Conservation (phyloP, 1,284 basidiomycete species). For the Trichosporon sp. region DNA sequence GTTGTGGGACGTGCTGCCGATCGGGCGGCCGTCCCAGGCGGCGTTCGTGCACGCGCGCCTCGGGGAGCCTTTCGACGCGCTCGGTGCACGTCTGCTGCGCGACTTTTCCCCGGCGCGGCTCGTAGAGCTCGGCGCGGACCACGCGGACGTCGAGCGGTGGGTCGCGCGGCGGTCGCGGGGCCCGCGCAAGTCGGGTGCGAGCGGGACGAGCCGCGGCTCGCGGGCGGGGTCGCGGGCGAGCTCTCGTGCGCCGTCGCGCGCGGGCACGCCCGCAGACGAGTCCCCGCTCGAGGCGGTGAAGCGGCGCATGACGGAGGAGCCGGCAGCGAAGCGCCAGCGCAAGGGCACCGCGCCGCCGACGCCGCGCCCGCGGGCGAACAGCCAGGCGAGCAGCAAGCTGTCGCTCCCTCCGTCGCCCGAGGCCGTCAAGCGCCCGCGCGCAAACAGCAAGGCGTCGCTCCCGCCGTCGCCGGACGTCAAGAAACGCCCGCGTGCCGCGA, state of each 20-base stretch:
- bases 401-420: background rate
- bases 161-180: background rate
- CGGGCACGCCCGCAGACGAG: background rate
- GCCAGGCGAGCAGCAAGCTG: background rate
- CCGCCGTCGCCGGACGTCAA: background rate
- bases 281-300: background rate
- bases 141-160: constrained; percentile 1
- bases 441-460: background rate
- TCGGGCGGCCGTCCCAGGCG: background rate
- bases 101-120: background rate
- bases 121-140: constrained; percentile 4
- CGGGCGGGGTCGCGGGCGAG: background rate
- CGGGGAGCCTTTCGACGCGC: background rate
- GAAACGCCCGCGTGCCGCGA: background rate
- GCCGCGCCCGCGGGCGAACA: background rate
- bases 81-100: constrained; percentile 5
- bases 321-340: background rate
- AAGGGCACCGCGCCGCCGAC: background rate
- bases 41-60: background rate
- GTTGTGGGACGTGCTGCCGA: background rate
- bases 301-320: background rate
- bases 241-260: background rate
- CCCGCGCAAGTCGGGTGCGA: background rate
- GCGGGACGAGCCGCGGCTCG: background rate
- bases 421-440: background rate